Percentiles rank a stretch among this genome's conserved stretches.
Conservation (phyloP, 2,329 filamentous ascomycete species). For the Gnomoniopsis smithogilvyi region DNA sequence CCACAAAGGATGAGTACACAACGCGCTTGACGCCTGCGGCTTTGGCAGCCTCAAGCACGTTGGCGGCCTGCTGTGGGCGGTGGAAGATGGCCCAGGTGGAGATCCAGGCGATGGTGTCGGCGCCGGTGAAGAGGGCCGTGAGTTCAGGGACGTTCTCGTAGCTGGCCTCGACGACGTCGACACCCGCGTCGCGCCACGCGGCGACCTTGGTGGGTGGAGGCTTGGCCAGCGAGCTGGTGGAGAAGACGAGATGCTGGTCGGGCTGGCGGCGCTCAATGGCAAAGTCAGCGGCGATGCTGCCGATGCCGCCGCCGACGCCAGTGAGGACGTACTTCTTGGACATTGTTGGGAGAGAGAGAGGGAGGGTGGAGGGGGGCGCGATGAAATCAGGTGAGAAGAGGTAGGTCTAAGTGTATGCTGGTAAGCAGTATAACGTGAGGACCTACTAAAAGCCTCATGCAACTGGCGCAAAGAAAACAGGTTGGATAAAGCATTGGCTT, state of each 20-base stretch:
- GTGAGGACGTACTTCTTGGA: constrained; percentile 19
- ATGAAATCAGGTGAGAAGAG: too few species aligned
- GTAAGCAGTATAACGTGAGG: too few species aligned
- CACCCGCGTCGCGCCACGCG: constrained; percentile 9
- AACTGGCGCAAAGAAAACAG: too few species aligned
- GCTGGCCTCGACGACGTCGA: constrained; percentile 13
- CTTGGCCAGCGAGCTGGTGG: constrained; percentile 5
- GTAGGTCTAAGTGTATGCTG: background rate
- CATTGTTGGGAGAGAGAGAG: constrained; percentile 4
- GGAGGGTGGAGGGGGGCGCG: too few species aligned
- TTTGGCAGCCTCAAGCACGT: constrained; percentile 19
- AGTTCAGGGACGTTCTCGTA: constrained; percentile 20
- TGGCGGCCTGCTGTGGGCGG: constrained; percentile 18
- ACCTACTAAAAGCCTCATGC: too few species aligned
- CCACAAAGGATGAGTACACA: constrained; percentile 22
- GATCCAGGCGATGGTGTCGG: constrained; percentile 22
- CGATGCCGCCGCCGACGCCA: constrained; percentile 19
- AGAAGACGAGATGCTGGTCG: constrained; percentile 18
- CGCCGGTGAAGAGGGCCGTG: constrained; percentile 18
- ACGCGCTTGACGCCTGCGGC: constrained; percentile 19
- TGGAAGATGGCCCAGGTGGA: constrained; percentile 21
- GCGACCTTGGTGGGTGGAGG: constrained; percentile 9
- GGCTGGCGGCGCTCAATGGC: constrained; percentile 17
- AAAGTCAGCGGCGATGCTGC: constrained; percentile 17
- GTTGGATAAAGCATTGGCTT: too few species aligned